A percentile compares a stretch with the other conserved stretches of the same genome.
Evolutionary conservation across 2,329 filamentous ascomycete species (phyloP).

Genomic region (Cryphonectria japonica): DNA sequence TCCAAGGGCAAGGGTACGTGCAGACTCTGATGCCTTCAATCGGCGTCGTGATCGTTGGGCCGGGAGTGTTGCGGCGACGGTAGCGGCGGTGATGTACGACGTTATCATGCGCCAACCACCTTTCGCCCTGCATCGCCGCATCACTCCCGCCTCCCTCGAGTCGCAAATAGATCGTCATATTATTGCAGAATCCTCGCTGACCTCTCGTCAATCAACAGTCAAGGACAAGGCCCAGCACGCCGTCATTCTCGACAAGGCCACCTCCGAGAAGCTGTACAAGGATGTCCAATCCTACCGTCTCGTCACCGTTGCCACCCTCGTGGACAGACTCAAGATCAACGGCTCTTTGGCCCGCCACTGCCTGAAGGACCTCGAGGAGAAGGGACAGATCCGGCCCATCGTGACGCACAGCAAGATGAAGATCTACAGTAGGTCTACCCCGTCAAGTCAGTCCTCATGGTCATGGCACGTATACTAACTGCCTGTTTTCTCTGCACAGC

Average conservation of each 20-base stretch:
- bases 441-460: not conserved
- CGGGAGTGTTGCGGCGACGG: constrained; percentile 4
- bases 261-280: constrained; percentile 98
- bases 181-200: constrained; percentile 2
- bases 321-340: constrained; percentile 99
- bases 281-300: constrained; percentile 99
- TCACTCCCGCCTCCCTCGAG: not conserved
- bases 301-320: constrained; percentile 96
- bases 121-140: not conserved
- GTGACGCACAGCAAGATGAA: constrained; percentile 95
- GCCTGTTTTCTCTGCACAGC: constrained; percentile 44
- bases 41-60: constrained; percentile 14
- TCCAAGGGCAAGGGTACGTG: constrained; percentile 68
- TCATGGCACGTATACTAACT: constrained; percentile 36
- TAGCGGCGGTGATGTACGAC: not conserved
- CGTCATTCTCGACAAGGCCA: constrained; percentile 98
- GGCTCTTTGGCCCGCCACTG: constrained; percentile 91
- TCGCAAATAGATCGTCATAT: not conserved
- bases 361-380: constrained; percentile 92
- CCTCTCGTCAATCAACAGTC: constrained; percentile 53
- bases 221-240: constrained; percentile 99
- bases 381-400: constrained; percentile 97
- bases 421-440: constrained; percentile 81
- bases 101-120: not conserved
- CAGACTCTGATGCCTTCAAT: constrained; percentile 13